Base-by-base conservation (phyloP, 495 filamentous ascomycete genomes). In the Pyrenula massariospora region DNA sequence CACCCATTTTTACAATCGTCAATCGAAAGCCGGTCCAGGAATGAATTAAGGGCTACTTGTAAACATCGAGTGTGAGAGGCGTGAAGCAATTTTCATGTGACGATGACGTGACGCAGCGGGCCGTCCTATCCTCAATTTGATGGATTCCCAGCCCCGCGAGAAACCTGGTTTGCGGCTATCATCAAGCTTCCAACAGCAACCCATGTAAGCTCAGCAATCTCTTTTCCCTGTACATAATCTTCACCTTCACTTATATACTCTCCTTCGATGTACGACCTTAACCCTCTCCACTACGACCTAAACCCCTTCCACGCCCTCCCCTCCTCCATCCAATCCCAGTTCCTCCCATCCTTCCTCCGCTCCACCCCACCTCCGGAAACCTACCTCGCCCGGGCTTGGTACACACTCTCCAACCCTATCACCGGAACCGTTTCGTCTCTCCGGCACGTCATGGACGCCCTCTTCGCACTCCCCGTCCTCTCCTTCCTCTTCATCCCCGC, bases 401-500 rank as follows among this genome's bases (percentile, higher is more conserved):
- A 52, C 50, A 52, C 50, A 10, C 8, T 52, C 50, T 21, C 50
- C 8, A 21, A 10, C 19, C 50, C 50, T 10, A 20, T 52, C 50
- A 52, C 19, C 20, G 50, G 19, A 19, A 52, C 50, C 50, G 8
- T 8, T 24, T 8, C 22, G 8, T 52, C 50, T 10, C 50, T 52
- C 50, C 50, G 50, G 10, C 19, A 20, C 8, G 50, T 62, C 21
- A 78, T 90, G 71, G 80, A 84, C 62, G 69, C 82, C 15, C 65
- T 91, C 47, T 70, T 93, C 53, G 84, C 85, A 0, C 69, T 94
- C 54, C 88, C 90, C 2, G 69, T 89, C 24, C 68, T 88, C 22
- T 86, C 84, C 10, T 66, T 78, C 74, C 77, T 84, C 67, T 83
- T 80, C 68, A 65, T 73, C 20, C 72, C 74, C 5, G 66, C 72